These are phyloP conservation scores for Daldinia vernicosa DNA, from an alignment of 495 filamentous ascomycete species.

Conservation along the genomic window DNA sequence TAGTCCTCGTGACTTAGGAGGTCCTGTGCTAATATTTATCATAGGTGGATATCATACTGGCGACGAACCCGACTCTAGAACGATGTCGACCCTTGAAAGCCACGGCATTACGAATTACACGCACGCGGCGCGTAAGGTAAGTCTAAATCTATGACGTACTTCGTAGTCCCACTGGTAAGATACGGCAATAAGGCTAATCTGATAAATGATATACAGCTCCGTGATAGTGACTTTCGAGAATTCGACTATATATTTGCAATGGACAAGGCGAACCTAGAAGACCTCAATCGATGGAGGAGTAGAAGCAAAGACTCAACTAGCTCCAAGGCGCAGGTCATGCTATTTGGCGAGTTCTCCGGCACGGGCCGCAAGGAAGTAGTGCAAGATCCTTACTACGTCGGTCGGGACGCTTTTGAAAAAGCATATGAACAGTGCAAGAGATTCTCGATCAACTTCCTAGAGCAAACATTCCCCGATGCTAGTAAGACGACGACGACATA, in stretches of 20 bases:
- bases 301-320: constrained; percentile 57
- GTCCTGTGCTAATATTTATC: not conserved
- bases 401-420: constrained; percentile 79
- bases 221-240: constrained; percentile 71
- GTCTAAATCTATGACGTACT: constrained; percentile 13
- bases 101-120: constrained; percentile 79
- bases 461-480: constrained; percentile 57
- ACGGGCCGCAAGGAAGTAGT: constrained; percentile 74
- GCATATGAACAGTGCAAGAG: constrained; percentile 83
- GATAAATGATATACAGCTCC: constrained; percentile 29
- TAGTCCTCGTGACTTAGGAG: not conserved
- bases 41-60: constrained; percentile 77
- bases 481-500: constrained; percentile 25
- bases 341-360: constrained; percentile 86
- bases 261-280: constrained; percentile 83
- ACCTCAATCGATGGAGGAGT: constrained; percentile 69
- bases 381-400: constrained; percentile 94
- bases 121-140: constrained; percentile 80
- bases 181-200: not conserved
- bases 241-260: constrained; percentile 97
- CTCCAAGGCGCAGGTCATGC: constrained; percentile 66
- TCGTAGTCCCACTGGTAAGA: not conserved
- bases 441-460: constrained; percentile 81
- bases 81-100: constrained; percentile 78
- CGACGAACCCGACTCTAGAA: constrained; percentile 79